These are phyloP conservation scores for Paspalum notatum DNA, from an alignment of 176 grass and related monocot species.

Conservation along the genomic window DNA sequence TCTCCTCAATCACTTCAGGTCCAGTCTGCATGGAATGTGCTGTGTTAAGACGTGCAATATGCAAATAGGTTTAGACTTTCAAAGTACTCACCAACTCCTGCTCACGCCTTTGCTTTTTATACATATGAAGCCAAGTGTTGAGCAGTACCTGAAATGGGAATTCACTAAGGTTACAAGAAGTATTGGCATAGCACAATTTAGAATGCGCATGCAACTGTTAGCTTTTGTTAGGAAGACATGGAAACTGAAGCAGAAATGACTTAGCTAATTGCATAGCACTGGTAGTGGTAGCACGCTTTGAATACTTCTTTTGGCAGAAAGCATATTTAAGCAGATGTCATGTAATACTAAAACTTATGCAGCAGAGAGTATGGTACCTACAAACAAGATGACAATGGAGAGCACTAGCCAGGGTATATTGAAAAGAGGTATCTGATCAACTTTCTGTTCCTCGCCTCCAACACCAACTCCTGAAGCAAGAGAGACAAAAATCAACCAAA, in stretches of 20 bases:
- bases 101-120: slow-evolving; percentile 84
- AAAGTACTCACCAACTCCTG: slow-evolving; percentile 77
- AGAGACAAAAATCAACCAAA: slow-evolving; percentile 28
- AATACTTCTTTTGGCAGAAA: slow-evolving; percentile 26
- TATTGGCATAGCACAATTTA: neutral
- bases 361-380: slow-evolving; percentile 86
- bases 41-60: slow-evolving; percentile 41
- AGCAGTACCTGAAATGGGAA: slow-evolving; percentile 62
- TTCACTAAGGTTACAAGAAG: neutral
- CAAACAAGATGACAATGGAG: slow-evolving; percentile 90
- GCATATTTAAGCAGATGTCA: neutral
- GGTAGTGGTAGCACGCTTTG: neutral
- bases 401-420: slow-evolving; percentile 88
- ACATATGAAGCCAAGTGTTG: slow-evolving; percentile 93
- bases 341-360: slow-evolving; percentile 13
- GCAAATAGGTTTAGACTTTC: slow-evolving; percentile 28
- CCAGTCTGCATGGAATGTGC: slow-evolving; percentile 56
- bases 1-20: slow-evolving; percentile 93
- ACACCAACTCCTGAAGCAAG: slow-evolving; percentile 83
- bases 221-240: neutral
- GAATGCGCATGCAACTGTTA: slow-evolving; percentile 15
- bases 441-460: slow-evolving; percentile 94
- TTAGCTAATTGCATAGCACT: neutral
- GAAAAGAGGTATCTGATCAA: slow-evolving; percentile 70
- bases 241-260: slow-evolving; percentile 13